Conservation (phyloP, 768 basidiomycete genomes). For the Pleurotus salmoneostramineus region DNA sequence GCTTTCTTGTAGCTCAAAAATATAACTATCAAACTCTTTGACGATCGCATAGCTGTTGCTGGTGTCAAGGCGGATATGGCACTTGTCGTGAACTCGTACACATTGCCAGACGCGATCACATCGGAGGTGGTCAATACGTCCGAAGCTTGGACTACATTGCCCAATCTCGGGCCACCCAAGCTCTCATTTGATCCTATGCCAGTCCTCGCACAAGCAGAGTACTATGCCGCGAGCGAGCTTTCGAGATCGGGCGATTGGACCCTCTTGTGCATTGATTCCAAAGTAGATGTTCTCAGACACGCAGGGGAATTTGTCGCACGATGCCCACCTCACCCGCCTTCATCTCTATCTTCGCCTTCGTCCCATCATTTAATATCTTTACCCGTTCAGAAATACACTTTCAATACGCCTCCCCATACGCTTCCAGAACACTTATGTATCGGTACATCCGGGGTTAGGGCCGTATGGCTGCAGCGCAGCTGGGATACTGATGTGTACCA, state of each 20-base stretch:
- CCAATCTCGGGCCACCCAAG: slow-evolving; percentile 7
- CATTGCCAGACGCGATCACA: slow-evolving; percentile 17
- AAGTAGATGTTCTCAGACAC: neutral
- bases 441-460: slow-evolving; percentile 40
- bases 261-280: neutral
- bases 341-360: neutral
- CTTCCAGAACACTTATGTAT: slow-evolving; percentile 29
- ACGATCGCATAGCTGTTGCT: slow-evolving; percentile 24
- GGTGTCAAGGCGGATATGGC: slow-evolving; percentile 22
- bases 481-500: slow-evolving; percentile 45
- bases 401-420: slow-evolving; percentile 19
- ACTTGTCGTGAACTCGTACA: slow-evolving; percentile 24
- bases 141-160: neutral
- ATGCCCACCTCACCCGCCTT: neutral
- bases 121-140: neutral
- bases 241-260: neutral
- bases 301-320: slow-evolving; percentile 2
- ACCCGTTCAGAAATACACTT: slow-evolving; percentile 13
- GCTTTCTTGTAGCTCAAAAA: slow-evolving; percentile 23
- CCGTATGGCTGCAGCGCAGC: slow-evolving; percentile 50
- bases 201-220: slow-evolving; percentile 15
- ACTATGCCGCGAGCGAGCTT: slow-evolving; percentile 12
- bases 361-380: neutral
- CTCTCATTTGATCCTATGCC: slow-evolving; percentile 9
- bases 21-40: slow-evolving; percentile 27